These are phyloP conservation scores for Myriosclerotinia duriaeana DNA, from an alignment of 2,329 filamentous ascomycete genomes.

Conservation along the genomic window DNA sequence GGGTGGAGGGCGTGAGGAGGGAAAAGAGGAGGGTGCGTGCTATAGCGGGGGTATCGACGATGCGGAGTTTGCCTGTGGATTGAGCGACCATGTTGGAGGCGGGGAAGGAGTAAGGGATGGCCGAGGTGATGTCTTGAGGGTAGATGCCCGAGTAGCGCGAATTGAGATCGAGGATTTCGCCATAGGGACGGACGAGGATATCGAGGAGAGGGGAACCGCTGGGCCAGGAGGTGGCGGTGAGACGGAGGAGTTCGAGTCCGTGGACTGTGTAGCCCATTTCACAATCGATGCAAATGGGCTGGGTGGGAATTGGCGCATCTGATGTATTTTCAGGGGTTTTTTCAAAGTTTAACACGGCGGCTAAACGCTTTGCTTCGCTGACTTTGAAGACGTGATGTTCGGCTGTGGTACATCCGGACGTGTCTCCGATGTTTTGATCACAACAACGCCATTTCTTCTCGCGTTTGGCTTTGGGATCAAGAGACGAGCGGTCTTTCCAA, in stretches of 20 bases:
- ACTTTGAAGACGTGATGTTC: slow-evolving; percentile 86
- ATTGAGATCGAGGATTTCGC: slow-evolving; percentile 86
- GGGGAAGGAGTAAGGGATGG: slow-evolving; percentile 52
- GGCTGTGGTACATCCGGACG: slow-evolving; percentile 68
- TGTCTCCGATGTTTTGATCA: slow-evolving; percentile 68
- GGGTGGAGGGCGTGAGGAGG: slow-evolving; percentile 72
- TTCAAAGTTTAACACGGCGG: slow-evolving; percentile 75
- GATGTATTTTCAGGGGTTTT: slow-evolving; percentile 68
- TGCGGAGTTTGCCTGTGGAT: slow-evolving; percentile 55
- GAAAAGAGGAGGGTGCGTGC: slow-evolving; percentile 78
- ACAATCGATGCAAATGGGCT: slow-evolving; percentile 85
- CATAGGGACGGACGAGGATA: slow-evolving; percentile 78
- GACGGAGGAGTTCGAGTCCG: slow-evolving; percentile 83
- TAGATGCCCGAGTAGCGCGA: slow-evolving; percentile 87
- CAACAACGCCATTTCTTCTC: slow-evolving; percentile 76
- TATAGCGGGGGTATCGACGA: slow-evolving; percentile 71
- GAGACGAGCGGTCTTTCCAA: slow-evolving; percentile 51
- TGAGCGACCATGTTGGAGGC: slow-evolving; percentile 28
- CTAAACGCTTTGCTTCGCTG: slow-evolving; percentile 71
- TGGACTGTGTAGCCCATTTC: slow-evolving; percentile 95
- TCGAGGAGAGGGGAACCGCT: slow-evolving; percentile 73
- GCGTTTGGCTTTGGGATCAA: slow-evolving; percentile 55
- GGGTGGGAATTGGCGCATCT: slow-evolving; percentile 43
- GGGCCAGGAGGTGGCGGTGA: slow-evolving; percentile 90
- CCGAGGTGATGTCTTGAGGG: slow-evolving; percentile 71